Evolutionary conservation across 2,329 filamentous ascomycete species (phyloP).

Genomic region (Boeremia exigua): DNA sequence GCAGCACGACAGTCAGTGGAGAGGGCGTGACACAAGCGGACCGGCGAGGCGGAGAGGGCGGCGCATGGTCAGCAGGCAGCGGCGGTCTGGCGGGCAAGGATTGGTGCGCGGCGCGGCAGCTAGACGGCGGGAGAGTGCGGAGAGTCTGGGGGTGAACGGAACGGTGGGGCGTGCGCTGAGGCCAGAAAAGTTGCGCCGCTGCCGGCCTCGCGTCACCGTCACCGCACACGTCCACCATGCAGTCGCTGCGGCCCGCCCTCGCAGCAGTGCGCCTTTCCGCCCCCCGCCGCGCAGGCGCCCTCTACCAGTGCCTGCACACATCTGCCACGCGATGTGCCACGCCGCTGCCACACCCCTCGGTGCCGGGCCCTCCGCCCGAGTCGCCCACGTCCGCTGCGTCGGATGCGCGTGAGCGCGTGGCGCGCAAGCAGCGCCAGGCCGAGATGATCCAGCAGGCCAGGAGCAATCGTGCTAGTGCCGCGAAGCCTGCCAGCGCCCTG

Average conservation of each 20-base stretch:
- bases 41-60: constrained; percentile 20
- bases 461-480: constrained; percentile 49
- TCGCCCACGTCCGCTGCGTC: constrained; percentile 59
- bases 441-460: constrained; percentile 56
- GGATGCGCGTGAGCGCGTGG: constrained; percentile 56
- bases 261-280: constrained; percentile 26
- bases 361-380: constrained; percentile 65
- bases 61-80: constrained; percentile 28
- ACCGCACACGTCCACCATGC: neutral
- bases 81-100: constrained; percentile 10
- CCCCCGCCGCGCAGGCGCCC: constrained; percentile 20
- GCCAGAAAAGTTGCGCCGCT: constrained; percentile 1
- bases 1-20: constrained; percentile 4
- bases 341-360: constrained; percentile 63
- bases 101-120: constrained; percentile 12
- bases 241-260: constrained; percentile 35
- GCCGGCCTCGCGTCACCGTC: neutral
- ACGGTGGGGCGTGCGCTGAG: too few relatives aligned
- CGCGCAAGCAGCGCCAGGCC: constrained; percentile 58
- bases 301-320: constrained; percentile 49
- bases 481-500: constrained; percentile 58
- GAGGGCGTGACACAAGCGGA: constrained; percentile 14
- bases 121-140: constrained; percentile 4
- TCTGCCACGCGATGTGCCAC: constrained; percentile 56
- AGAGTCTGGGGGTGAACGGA: constrained; percentile 6